These are phyloP conservation scores for Panicum miliaceum DNA, from an alignment of 176 grass and related monocot genomes.

Conservation along the genomic window DNA sequence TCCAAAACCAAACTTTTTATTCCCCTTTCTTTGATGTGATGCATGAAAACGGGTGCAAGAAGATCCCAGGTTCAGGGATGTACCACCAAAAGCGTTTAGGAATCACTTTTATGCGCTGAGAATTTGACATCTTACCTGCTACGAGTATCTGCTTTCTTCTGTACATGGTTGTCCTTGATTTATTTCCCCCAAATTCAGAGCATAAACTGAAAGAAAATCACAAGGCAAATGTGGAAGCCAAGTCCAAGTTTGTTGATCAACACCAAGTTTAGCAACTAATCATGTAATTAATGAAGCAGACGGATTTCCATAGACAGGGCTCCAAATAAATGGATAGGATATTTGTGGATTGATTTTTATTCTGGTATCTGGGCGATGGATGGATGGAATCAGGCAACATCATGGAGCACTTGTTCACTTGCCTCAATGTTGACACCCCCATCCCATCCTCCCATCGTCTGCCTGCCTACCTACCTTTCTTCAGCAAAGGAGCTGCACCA, in stretches of 20 bases:
- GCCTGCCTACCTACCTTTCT: slow-evolving; percentile 37
- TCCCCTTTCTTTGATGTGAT: background rate
- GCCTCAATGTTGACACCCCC: slow-evolving; percentile 37
- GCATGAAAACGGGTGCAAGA: slow-evolving; percentile 5
- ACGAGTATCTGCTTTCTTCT: background rate
- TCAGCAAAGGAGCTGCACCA: slow-evolving; percentile 17
- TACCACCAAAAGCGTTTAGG: slow-evolving; percentile 19
- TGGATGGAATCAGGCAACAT: slow-evolving; percentile 28
- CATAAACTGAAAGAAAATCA: background rate
- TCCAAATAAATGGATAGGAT: background rate
- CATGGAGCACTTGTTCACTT: slow-evolving; percentile 39
- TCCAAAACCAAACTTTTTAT: background rate
- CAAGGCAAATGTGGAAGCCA: slow-evolving; percentile 21
- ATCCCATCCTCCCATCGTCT: slow-evolving; percentile 22
- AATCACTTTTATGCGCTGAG: background rate
- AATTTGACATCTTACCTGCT: background rate
- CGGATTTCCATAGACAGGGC: background rate
- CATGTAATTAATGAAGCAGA: slow-evolving; percentile 43
- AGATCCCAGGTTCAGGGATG: slow-evolving; percentile 28
- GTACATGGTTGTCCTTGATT: background rate
- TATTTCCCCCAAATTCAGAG: background rate
- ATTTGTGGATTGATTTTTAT: slow-evolving; percentile 29
- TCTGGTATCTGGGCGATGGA: slow-evolving; percentile 35
- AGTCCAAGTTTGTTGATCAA: slow-evolving; percentile 8
- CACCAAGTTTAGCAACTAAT: slow-evolving; percentile 32